phyloP scores from a whole-genome alignment of 2,329 filamentous ascomycete species.

The Microcera coccophila region DNA sequence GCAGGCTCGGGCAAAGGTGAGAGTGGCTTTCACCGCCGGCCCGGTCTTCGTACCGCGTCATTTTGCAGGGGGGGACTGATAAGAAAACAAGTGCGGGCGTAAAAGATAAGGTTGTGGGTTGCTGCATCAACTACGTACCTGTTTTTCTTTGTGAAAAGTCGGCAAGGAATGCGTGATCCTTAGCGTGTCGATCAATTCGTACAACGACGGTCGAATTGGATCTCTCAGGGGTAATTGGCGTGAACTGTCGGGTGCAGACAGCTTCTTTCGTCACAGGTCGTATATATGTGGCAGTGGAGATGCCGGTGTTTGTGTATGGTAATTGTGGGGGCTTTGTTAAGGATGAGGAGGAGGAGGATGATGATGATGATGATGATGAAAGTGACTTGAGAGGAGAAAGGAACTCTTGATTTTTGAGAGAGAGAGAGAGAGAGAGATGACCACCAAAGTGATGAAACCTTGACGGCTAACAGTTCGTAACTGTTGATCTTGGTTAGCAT shows the following conservation, averaged over 20 bases:
- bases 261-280: slow-evolving; percentile 8
- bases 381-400: slow-evolving; percentile 4
- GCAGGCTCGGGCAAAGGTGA: slow-evolving; percentile 7
- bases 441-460: too few relatives aligned
- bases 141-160: neutral
- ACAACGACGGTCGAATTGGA: too few relatives aligned
- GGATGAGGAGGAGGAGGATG: slow-evolving; percentile 6
- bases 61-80: slow-evolving; percentile 12
- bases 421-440: slow-evolving; percentile 17
- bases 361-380: slow-evolving; percentile 3
- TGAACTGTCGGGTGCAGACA: neutral
- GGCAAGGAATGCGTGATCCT: slow-evolving; percentile 8
- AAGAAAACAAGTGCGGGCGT: slow-evolving; percentile 10
- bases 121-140: slow-evolving; percentile 12
- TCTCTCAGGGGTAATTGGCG: neutral
- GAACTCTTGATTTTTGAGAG: neutral
- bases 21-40: slow-evolving; percentile 24
- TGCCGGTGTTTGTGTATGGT: slow-evolving; percentile 12
- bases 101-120: slow-evolving; percentile 6
- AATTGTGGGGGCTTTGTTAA: too few relatives aligned
- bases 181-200: slow-evolving; percentile 13
- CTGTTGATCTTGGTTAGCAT: slow-evolving; percentile 27
- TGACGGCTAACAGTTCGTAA: slow-evolving; percentile 12
- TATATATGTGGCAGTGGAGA: slow-evolving; percentile 21
- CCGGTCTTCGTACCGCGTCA: slow-evolving; percentile 26